Evolutionary conservation across 257 asterid species (phyloP), one percentile per base, ranked within the genome.

Genomic region (Buddleja alternifolia): DNA sequence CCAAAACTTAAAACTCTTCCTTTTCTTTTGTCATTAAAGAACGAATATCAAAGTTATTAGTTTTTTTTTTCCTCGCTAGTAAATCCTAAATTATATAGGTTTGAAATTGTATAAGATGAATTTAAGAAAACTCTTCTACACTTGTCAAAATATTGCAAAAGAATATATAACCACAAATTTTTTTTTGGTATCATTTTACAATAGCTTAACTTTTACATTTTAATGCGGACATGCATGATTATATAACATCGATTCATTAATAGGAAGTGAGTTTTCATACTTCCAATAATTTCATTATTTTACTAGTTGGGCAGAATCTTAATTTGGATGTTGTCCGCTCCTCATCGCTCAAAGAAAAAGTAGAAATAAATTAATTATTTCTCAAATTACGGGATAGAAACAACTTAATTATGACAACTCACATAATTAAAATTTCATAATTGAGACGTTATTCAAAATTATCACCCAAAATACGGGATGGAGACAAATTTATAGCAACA

Each of bases 331-430:
- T 4, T 32, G 6, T 29, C 42, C 40, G 8, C n/a, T 29, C 14
- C 7, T 25, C 62, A 1, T 25, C 1, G 42, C 15, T 1, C 6
- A 29, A 1, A 29, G 34, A 29, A 1, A 29, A 29, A 8, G 12
- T 29, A 25, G 21, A 55, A 25, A n/a, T 9, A 55, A 29, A 7
- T 29, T 55, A 29, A 25, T n/a, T 29, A 25, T 15, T 55, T 55
- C 2, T 25, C 1, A 25, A 14, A 55, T 2, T 29, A 55, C n/a
- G 0, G n/a, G 62, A 55, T 32, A 15, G 7, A 34, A 36, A 57
- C n/a, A 14, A 57, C 63, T 32, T 57, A 57, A 57, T 56, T 29
- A 34, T 34, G 63, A 57, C 46, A 32, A 32, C 44, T 34, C 63
- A 29, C 7, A 29, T 16, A 6, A 15, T 58, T 58, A 24, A 15